Percentiles rank a stretch among this genome's conserved stretches.
Evolutionary conservation across 31 red algal genomes (phyloP).

Genomic region (Porphyra umbilicalis): DNA sequence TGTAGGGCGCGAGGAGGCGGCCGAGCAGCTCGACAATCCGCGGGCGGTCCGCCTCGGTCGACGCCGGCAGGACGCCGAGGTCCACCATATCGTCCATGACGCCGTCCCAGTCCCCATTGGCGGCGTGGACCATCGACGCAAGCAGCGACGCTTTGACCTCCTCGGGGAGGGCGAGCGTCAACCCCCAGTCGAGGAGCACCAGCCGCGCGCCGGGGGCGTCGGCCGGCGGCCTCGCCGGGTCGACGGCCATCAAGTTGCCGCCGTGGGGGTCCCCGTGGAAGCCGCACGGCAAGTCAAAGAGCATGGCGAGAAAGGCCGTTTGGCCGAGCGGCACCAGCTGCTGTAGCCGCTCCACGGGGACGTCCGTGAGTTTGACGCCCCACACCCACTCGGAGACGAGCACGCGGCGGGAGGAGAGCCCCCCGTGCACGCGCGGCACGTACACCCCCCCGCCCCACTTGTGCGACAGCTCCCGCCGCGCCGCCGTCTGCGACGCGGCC

Average conservation of each 20-base stretch:
- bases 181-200: conserved; percentile 9
- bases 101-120: conserved; percentile 34
- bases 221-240: background rate
- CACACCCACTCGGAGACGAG: conserved; percentile 73
- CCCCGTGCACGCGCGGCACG: conserved; percentile 36
- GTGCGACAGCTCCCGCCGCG: background rate
- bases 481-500: background rate
- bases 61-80: conserved; percentile 28
- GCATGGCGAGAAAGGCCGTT: conserved; percentile 8
- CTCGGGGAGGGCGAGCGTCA: conserved; percentile 1
- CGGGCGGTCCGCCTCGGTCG: conserved; percentile 9
- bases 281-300: conserved; percentile 9
- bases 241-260: conserved; percentile 15
- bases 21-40: conserved; percentile 20
- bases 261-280: conserved; percentile 33
- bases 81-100: conserved; percentile 45
- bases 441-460: conserved; percentile 16
- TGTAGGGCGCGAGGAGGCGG: conserved; percentile 9
- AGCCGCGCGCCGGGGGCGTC: background rate
- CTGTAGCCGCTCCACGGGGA: background rate
- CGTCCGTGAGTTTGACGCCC: conserved; percentile 51
- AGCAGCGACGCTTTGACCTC: conserved; percentile 8
- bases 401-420: conserved; percentile 36
- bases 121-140: conserved; percentile 16
- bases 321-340: conserved; percentile 15